Conservation (phyloP, 345 rosid genomes). For the Gynandropsis gynandra region DNA sequence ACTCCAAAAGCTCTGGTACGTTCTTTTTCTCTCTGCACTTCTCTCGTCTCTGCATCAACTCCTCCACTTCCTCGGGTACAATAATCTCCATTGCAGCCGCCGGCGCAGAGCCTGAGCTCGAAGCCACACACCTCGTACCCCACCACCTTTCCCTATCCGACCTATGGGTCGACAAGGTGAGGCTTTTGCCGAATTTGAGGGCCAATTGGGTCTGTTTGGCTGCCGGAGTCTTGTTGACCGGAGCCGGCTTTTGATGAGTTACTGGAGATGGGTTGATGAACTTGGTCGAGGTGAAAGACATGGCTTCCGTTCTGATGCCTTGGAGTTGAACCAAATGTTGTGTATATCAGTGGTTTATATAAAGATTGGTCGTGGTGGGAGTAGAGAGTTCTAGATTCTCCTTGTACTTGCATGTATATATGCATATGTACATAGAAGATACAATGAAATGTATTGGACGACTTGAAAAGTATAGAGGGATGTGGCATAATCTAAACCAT, state of each 20-base stretch:
- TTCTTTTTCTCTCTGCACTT: conserved; percentile 37
- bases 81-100: conserved; percentile 27
- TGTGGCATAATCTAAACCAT: too few species aligned
- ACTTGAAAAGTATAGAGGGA: too few species aligned
- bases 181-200: too few species aligned
- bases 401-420: too few species aligned
- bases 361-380: too few species aligned
- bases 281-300: conserved; percentile 18
- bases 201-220: neutral
- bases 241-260: conserved; percentile 10
- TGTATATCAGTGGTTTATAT: too few species aligned
- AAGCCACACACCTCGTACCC: conserved; percentile 26
- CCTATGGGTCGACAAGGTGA: neutral
- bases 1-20: conserved; percentile 51
- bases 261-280: conserved; percentile 14
- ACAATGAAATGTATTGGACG: too few species aligned
- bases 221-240: neutral
- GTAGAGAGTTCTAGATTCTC: too few species aligned
- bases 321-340: neutral
- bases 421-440: too few species aligned
- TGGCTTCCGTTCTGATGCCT: conserved; percentile 17
- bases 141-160: conserved; percentile 2
- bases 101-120: conserved; percentile 18
- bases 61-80: conserved; percentile 32
- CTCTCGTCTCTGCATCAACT: conserved; percentile 33